phyloP scores from a whole-genome alignment of 2,329 filamentous ascomycete species.

The Lomentospora prolificans region DNA sequence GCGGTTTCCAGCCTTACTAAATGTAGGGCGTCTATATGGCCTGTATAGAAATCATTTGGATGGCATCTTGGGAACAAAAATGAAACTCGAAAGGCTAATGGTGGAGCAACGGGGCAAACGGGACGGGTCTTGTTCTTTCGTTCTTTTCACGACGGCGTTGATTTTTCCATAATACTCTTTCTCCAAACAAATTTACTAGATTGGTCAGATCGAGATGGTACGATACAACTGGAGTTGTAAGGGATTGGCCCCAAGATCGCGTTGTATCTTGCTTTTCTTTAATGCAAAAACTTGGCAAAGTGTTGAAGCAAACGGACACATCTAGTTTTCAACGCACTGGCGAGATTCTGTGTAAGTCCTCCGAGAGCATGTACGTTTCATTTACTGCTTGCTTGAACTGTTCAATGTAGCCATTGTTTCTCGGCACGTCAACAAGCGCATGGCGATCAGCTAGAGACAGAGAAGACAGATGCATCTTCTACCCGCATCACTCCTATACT shows the following conservation, averaged over 20 bases:
- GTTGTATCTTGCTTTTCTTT: neutral
- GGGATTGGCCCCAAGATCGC: neutral
- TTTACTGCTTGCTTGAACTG: too few relatives aligned
- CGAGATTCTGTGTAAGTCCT: too few relatives aligned
- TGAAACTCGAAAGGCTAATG: neutral
- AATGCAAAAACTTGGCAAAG: too few relatives aligned
- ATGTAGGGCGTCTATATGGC: neutral
- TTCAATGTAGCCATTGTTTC: too few relatives aligned
- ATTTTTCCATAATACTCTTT: neutral
- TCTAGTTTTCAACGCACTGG: too few relatives aligned
- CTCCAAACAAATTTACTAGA: neutral
- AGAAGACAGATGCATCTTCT: too few relatives aligned
- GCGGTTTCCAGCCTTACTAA: slow-evolving; percentile 53
- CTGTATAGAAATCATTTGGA: neutral
- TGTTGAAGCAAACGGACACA: too few relatives aligned
- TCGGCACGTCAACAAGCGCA: too few relatives aligned
- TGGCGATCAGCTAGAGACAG: too few relatives aligned
- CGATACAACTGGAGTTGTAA: neutral
- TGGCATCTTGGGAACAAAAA: neutral
- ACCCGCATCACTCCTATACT: too few relatives aligned
- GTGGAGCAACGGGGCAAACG: neutral
- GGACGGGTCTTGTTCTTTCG: neutral
- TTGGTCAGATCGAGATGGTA: neutral
- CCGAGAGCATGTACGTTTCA: too few relatives aligned
- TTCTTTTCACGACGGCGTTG: neutral